These are phyloP conservation scores for Agastache rugosa DNA, from an alignment of 257 asterid genomes.

Conservation along the genomic window DNA sequence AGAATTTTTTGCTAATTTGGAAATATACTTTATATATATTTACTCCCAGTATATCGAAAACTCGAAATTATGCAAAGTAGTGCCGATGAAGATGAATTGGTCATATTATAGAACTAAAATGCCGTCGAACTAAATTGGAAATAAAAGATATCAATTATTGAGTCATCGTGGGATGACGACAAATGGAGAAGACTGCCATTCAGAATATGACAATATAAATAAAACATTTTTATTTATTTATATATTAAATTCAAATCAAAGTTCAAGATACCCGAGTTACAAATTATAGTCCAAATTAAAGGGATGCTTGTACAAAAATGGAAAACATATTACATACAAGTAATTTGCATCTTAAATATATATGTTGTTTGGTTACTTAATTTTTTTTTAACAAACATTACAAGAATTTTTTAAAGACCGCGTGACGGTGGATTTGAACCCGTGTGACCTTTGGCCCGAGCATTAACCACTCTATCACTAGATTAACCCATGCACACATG, in stretches of 20 bases:
- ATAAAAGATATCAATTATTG: constrained; percentile 7
- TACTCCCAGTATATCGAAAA: background rate
- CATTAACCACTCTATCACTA: too few species aligned
- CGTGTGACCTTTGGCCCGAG: too few species aligned
- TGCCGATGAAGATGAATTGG: constrained; percentile 9
- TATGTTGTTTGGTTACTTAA: too few species aligned
- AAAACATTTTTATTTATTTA: background rate
- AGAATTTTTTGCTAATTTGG: too few species aligned
- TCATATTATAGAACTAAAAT: background rate
- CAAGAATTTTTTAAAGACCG: too few species aligned
- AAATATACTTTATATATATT: too few species aligned
- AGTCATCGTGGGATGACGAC: constrained; percentile 12
- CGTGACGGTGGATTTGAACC: too few species aligned
- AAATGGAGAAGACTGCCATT: constrained; percentile 17
- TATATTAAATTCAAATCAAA: background rate
- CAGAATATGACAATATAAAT: background rate
- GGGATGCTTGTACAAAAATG: background rate
- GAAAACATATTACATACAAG: too few species aligned
- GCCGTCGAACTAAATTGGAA: background rate
- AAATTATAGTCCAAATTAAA: background rate
- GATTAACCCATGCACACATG: too few species aligned
- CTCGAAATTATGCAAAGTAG: background rate
- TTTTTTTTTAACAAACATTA: too few species aligned
- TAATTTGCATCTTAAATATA: too few species aligned
- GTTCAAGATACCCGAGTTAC: background rate